Evolutionary conservation across 2,329 filamentous ascomycete species (phyloP), one percentile per base, ranked within the genome.

Genomic region (Lecanoromycetidae sp.): DNA sequence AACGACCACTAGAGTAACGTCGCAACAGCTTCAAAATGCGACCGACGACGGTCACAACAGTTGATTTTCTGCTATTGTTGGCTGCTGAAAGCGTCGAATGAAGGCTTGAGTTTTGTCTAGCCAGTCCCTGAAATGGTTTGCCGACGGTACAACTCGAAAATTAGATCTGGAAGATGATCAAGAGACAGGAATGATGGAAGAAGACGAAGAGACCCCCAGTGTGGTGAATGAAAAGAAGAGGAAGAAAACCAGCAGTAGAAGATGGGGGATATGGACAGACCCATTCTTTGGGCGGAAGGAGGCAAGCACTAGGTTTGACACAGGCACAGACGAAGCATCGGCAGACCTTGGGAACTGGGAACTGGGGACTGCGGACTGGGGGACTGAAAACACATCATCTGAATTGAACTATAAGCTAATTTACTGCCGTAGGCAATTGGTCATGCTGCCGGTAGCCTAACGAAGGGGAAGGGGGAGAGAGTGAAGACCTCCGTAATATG

Each of bases 131-230:
- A 26, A 40, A 33, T 35, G 41, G 39, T 37, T 43, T 35, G 40
- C 45, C 45, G 45, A 47, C 30, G 13, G 41, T 47, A 41, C 44
- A 47, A 29, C 35, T 42, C 29, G 48, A 52, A 33, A 36, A 34
- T 17, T 34, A 51, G 33, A 38, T 15, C 29, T 20, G 42, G 26
- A 53, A 44, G 50, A 55, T 30, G 41, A 51, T 27, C 37, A 55
- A 57, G 53, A 51, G 49, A 52, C 44, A 17, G 44, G 50, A 44
- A 39, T 27, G 37, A 27, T 49, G 38, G 52, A 55, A 29, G 52
- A 49, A 43, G 34, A 52, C 5, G 48, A 48, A 56, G 44, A 46
- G 47, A 48, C 34, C 39, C 45, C 45, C 37, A 23, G 48, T 29
- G 44, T 42, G 37, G 41, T 46, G 50, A 44, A 44, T 42, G 25